Base-by-base conservation (phyloP, 2,329 filamentous ascomycete species). In the Trichoderma endophyticum region DNA sequence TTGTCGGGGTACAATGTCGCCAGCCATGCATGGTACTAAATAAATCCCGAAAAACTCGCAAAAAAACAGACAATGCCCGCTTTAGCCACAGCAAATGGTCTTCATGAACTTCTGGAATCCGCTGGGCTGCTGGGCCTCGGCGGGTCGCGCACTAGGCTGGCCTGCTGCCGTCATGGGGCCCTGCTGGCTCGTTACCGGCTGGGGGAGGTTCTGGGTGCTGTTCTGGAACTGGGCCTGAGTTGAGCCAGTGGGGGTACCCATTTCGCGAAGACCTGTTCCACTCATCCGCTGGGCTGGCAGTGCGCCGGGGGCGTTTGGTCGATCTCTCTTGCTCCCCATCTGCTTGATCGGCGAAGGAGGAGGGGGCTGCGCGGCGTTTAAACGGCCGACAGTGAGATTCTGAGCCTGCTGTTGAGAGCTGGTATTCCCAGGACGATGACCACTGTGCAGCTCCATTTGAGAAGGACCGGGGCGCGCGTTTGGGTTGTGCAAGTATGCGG, bases 141-240 rank as follows among this genome's bases (percentile, higher is more conserved):
- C 84, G 59, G 86, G 85, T 75, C 87, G 86, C 76, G 86, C 86
- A 79, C 83, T 88, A 81, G 83, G 84, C 79, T 84, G 84, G 75
- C 87, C 83, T 79, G 86, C 85, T 67, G 80, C 80, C 61, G 85
- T 87, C 84, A 90, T 85, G 73, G 86, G 88, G 72, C 87, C 85
- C 79, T 90, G 89, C 73, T 87, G 85, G 73, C 87, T 88, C 79
- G 88, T 87, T 75, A 87, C 86, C 78, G 88, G 90, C 78, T 89
- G 90, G 64, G 92, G 89, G 75, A 97, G 88, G 82, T 97, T 96
- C 81, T 94, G 93, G 79, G 92, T 93, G 85, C 94, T 97, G 87
- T 94, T 95, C 85, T 97, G 94, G 87, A 97, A 98, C 81, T 98
- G 95, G 76, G 95, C 95, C 83, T 97, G 93, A 75, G 94, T 98